Conservation (phyloP, 2,329 filamentous ascomycete species). For the Colletotrichum kahawae region DNA sequence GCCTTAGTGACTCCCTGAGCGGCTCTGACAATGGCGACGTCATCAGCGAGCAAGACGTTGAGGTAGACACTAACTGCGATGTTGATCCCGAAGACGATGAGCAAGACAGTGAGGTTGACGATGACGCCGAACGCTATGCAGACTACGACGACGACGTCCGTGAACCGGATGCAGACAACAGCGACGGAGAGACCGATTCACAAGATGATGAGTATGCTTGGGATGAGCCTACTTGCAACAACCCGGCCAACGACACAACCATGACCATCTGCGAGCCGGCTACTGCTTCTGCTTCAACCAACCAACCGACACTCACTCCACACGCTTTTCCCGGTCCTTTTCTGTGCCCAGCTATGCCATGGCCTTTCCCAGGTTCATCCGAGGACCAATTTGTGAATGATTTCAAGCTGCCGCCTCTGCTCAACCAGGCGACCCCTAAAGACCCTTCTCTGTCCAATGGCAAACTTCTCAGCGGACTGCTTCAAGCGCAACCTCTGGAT, state of each 20-base stretch:
- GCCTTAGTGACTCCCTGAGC: neutral
- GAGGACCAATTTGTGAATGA: neutral
- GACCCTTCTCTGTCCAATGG: neutral
- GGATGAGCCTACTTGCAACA: neutral
- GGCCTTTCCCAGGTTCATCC: neutral
- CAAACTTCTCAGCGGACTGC: neutral
- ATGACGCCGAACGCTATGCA: neutral
- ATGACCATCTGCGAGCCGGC: neutral
- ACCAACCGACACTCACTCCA: neutral
- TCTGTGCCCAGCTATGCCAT: neutral
- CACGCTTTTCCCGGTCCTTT: neutral
- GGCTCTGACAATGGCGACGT: constrained; percentile 35
- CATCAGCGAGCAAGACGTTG: constrained; percentile 29
- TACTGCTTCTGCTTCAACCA: neutral
- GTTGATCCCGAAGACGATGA: neutral
- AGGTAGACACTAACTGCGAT: constrained; percentile 12
- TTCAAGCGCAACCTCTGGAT: neutral
- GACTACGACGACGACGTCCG: neutral
- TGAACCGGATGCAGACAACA: neutral
- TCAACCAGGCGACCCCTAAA: neutral
- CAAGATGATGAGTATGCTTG: neutral
- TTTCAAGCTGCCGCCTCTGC: neutral
- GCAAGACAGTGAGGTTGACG: neutral
- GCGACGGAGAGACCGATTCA: neutral
- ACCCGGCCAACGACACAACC: neutral